These are phyloP conservation scores for Neoboletus magnificus DNA, from an alignment of 768 basidiomycete species.

Conservation along the genomic window DNA sequence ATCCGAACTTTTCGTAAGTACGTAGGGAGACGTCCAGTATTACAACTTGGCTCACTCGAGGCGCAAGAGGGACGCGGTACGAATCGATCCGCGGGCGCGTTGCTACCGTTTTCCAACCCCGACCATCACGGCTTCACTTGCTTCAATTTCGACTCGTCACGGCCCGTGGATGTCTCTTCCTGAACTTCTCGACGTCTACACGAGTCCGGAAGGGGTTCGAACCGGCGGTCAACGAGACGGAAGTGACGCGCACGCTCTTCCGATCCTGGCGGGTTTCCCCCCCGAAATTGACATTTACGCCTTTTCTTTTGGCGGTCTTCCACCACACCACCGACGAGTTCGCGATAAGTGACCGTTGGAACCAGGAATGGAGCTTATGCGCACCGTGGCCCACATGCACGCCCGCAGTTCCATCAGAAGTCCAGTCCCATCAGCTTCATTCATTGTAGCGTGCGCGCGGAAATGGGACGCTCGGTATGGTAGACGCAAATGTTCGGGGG, in stretches of 20 bases:
- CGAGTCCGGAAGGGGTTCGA: neutral
- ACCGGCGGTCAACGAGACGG: neutral
- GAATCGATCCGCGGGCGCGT: conserved; percentile 10
- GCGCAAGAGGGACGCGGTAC: neutral
- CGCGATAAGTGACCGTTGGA: neutral
- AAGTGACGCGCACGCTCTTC: neutral
- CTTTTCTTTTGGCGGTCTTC: neutral
- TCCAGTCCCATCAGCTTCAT: neutral
- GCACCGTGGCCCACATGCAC: neutral
- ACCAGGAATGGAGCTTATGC: conserved; percentile 1
- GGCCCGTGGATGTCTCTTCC: neutral
- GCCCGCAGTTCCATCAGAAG: neutral
- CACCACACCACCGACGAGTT: neutral
- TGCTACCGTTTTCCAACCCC: neutral
- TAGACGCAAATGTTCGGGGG: neutral
- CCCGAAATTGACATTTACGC: neutral
- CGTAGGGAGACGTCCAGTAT: neutral
- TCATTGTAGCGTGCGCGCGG: neutral
- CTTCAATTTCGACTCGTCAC: neutral
- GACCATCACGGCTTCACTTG: conserved; percentile 2
- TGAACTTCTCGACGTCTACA: neutral
- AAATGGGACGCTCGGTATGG: conserved; percentile 1
- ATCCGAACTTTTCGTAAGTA: neutral
- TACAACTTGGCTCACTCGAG: neutral
- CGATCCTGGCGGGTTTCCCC: neutral